Percentiles rank a stretch among this genome's conserved stretches.
Evolutionary conservation across 139 green algal genomes (phyloP).

Genomic region (Picochlorum sp.): DNA sequence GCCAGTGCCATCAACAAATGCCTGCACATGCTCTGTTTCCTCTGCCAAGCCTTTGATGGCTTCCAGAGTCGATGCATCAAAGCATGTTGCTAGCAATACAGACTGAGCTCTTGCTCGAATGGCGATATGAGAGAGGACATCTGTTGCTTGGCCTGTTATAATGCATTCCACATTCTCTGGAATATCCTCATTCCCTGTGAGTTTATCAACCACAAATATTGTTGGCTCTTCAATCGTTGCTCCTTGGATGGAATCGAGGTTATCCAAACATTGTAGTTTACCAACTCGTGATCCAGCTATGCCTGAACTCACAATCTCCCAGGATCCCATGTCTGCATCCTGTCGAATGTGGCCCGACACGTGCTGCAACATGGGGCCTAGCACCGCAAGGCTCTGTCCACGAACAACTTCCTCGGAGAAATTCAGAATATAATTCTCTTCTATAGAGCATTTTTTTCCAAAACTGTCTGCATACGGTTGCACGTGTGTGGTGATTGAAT

Average conservation of each 20-base stretch:
- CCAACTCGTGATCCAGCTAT: slow-evolving; percentile 12
- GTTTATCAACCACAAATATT: slow-evolving; percentile 44
- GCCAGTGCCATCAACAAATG: slow-evolving; percentile 16
- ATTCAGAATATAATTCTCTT: slow-evolving; percentile 61
- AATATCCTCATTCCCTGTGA: slow-evolving; percentile 88
- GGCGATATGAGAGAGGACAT: slow-evolving; percentile 82
- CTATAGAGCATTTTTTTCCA: slow-evolving; percentile 37
- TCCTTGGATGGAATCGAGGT: slow-evolving; percentile 52
- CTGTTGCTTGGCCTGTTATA: slow-evolving; percentile 56
- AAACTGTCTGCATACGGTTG: slow-evolving; percentile 65
- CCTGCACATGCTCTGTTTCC: slow-evolving; percentile 6
- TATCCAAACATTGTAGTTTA: slow-evolving; percentile 29
- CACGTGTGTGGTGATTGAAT: slow-evolving; percentile 48
- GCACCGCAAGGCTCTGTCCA: slow-evolving; percentile 62
- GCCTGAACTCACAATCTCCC: slow-evolving; percentile 59
- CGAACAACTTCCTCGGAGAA: slow-evolving; percentile 88
- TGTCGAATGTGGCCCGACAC: slow-evolving; percentile 52
- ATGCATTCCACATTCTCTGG: slow-evolving; percentile 61
- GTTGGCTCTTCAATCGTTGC: slow-evolving; percentile 28
- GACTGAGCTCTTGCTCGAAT: slow-evolving; percentile 70
- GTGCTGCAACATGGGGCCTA: slow-evolving; percentile 47
- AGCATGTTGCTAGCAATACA: slow-evolving; percentile 76
- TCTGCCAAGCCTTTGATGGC: slow-evolving; percentile 8
- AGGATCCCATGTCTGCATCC: slow-evolving; percentile 52
- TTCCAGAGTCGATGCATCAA: slow-evolving; percentile 46